Base-by-base conservation (phyloP, 148 eudicot species). In the Persicaria maculosa region DNA sequence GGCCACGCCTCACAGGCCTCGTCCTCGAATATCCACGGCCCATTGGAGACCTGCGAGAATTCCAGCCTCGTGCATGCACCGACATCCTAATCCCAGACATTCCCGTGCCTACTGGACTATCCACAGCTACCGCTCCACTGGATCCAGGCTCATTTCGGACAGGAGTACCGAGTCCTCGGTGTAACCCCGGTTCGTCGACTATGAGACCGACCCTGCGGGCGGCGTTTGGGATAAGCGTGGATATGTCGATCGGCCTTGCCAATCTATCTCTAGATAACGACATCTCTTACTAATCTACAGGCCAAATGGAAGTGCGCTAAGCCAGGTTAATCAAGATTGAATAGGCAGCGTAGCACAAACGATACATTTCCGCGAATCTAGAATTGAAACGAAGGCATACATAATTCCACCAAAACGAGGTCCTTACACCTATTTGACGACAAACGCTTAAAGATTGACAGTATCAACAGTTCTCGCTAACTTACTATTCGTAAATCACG, bases 231-330 rank as follows among this genome's bases (percentile, higher is more conserved):
- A 77, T 81, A 20, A 81, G 74, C 6, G 76, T 54, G 4, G 86
- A 76, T 7, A 84, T 74, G 50, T 89, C 93, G 50, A 82, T 84
- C 1, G 88, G 86, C 79, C 93, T 88, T 4, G 90, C 36, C 57
- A 91, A 68, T 72, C 97, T 77, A 78, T 94, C 96, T 80, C 98
- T 88, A 55, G 98, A 79, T 14, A 45, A 19, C 16, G 54, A 45
- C 73, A 46, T 46, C 73, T 17, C 4, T 4, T 11, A 6, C 25
- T 17, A 65, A 40, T 40, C 70, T 43, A 40, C n/a, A 2, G 19
- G 15, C 17, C 36, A 65, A 65, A 65, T 40, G 45, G 43, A 65
- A 40, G 40, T 61, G 25, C 43, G 43, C 25, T 36, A 64, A 64
- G 5, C 15, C 7, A 59, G 10, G 10, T 8, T 7, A 65, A 65